Evolutionary conservation across 257 asterid genomes (phyloP).

Genomic region (Phtheirospermum japonicum): DNA sequence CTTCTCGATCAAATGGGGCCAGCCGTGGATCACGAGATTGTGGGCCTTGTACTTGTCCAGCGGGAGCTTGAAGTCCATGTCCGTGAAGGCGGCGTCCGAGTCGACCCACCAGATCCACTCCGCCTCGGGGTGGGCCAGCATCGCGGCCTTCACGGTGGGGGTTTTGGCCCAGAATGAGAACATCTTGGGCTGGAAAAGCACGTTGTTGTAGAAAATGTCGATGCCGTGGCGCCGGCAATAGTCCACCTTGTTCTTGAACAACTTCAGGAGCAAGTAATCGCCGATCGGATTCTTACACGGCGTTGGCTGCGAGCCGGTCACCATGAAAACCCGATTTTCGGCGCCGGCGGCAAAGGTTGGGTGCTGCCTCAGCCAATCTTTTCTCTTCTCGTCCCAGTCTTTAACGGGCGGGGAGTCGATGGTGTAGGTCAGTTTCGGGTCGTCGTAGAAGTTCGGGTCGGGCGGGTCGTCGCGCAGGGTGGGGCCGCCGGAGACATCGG

Average conservation of each 20-base stretch:
- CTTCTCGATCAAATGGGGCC: slow-evolving; percentile 54
- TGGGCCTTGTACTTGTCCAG: slow-evolving; percentile 55
- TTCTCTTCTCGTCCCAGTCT: slow-evolving; percentile 80
- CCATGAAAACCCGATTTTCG: slow-evolving; percentile 58
- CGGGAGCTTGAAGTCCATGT: slow-evolving; percentile 84
- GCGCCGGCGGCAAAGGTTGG: slow-evolving; percentile 59
- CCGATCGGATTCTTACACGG: slow-evolving; percentile 91
- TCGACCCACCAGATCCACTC: slow-evolving; percentile 99
- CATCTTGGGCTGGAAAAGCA: slow-evolving; percentile 72
- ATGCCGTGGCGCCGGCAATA: slow-evolving; percentile 84
- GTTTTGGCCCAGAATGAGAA: slow-evolving; percentile 94
- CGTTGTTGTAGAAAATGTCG: slow-evolving; percentile 86
- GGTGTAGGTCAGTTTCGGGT: slow-evolving; percentile 57
- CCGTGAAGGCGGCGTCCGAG: slow-evolving; percentile 96
- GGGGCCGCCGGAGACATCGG: slow-evolving; percentile 18
- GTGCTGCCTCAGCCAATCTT: slow-evolving; percentile 66
- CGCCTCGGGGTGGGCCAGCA: slow-evolving; percentile 95
- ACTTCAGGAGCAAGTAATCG: slow-evolving; percentile 64
- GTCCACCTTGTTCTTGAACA: slow-evolving; percentile 93
- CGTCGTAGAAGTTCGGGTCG: slow-evolving; percentile 70
- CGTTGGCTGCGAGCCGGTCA: slow-evolving; percentile 78
- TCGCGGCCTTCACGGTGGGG: slow-evolving; percentile 72
- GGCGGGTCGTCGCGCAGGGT: slow-evolving; percentile 49
- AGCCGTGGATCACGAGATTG: slow-evolving; percentile 86
- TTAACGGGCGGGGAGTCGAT: slow-evolving; percentile 53